Evolutionary conservation across 257 asterid species (phyloP), one percentile per base, ranked within the genome.

Genomic region (Haberlea rhodopensis): DNA sequence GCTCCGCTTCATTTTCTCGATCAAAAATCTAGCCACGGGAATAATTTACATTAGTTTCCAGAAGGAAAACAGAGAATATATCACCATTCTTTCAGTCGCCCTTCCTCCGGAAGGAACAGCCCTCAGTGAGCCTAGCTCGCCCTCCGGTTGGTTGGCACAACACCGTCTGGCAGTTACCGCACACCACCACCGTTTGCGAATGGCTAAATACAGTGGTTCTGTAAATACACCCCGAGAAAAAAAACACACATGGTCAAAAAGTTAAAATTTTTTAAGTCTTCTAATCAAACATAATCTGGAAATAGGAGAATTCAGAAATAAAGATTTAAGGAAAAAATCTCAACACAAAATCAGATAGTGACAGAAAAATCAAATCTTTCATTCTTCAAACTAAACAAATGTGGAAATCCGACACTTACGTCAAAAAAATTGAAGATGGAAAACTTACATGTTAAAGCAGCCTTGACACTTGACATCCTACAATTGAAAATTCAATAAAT

Each of bases 161-260:
- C 31, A 65, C 70, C 20, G 70, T 65, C 70, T 65, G 70, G 62
- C 70, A 65, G 62, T 65, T 65, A 0, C 70, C 70, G 34, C 70
- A 65, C 54, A 65, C 51, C 43, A 65, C 70, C 16, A 65, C 70
- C 1, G 70, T 65, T 53, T 65, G 70, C 1, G 70, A 65, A 52
- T 65, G 70, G 62, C 70, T 65, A 65, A 65, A 65, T 8, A 65
- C 70, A 1, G 70, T 65, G 8, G 70, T 65, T 10, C 70, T 65
- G 70, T 6, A 31, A 32, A 6, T 8, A 65, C 21, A 63, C 2
- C 19, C 21, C n/a, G 20, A 65, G 3, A 3, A 15, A 3, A 13
- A 32, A 65, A n/a, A n/a, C n/a, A n/a, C n/a, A n/a, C n/a, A n/a
- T n/a, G n/a, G n/a, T n/a, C n/a, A n/a, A n/a, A n/a, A n/a, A n/a